phyloP scores from a whole-genome alignment of 139 green algal species.

The Penium margaritaceum region DNA sequence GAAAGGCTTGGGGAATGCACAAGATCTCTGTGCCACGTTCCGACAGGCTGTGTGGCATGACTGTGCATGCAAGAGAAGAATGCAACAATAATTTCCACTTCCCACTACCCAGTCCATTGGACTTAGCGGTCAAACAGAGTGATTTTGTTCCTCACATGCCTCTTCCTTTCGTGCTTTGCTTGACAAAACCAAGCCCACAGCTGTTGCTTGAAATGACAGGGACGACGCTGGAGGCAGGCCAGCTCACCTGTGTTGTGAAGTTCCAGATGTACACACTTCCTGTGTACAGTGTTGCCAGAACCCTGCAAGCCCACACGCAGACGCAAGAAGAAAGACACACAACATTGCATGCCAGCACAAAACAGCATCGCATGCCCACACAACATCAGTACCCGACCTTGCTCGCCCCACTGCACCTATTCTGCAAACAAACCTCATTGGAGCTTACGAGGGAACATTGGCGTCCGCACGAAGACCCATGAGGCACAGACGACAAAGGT shows the following conservation, averaged over 20 bases:
- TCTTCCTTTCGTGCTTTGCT: too few relatives aligned
- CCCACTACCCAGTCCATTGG: background rate
- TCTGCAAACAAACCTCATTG: background rate
- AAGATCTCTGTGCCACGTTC: background rate
- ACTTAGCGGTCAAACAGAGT: background rate
- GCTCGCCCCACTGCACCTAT: background rate
- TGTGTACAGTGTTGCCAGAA: slow-evolving; percentile 94
- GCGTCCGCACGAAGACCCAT: background rate
- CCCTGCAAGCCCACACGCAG: too few relatives aligned
- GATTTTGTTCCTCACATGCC: too few relatives aligned
- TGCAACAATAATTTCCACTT: background rate
- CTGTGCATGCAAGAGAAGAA: background rate
- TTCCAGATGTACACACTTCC: slow-evolving; percentile 97
- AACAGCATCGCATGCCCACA: background rate
- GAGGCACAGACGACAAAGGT: too few relatives aligned
- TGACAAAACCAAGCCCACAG: background rate
- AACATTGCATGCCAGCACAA: too few relatives aligned
- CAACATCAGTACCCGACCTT: slow-evolving; percentile 43
- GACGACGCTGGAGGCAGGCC: background rate
- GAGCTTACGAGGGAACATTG: background rate
- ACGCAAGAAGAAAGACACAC: too few relatives aligned
- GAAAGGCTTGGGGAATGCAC: background rate
- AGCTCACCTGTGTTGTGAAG: slow-evolving; percentile 61
- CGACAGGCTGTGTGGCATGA: too few relatives aligned
- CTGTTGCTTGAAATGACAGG: background rate